Evolutionary conservation across 2,329 filamentous ascomycete genomes (phyloP).

Genomic region (Ploettnerulaceae sp.): DNA sequence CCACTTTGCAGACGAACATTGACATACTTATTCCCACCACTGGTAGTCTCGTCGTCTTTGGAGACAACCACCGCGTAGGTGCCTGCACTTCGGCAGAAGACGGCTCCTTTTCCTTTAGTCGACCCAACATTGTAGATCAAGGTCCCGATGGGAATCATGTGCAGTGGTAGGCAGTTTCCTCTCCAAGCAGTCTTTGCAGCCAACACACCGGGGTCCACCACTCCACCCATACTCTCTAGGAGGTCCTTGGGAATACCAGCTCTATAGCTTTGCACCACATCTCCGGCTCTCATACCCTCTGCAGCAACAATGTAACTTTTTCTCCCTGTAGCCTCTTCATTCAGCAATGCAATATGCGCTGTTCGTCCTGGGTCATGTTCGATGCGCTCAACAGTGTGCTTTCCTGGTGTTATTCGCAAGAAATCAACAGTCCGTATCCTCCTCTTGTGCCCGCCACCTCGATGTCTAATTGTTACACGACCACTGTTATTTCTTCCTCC

Average conservation of each 20-base stretch:
- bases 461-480: constrained; percentile 81
- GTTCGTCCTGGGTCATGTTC: constrained; percentile 93
- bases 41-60: constrained; percentile 72
- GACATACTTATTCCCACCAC: constrained; percentile 68
- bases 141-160: constrained; percentile 95
- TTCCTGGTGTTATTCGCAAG: constrained; percentile 68
- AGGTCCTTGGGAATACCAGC: constrained; percentile 83
- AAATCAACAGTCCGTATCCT: constrained; percentile 93
- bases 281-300: constrained; percentile 87
- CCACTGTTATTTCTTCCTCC: constrained; percentile 90
- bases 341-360: constrained; percentile 86
- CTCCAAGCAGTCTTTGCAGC: constrained; percentile 90
- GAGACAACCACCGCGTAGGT: constrained; percentile 85
- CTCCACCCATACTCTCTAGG: constrained; percentile 85
- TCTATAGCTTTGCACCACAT: constrained; percentile 88
- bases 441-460: constrained; percentile 86
- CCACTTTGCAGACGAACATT: constrained; percentile 86
- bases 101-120: constrained; percentile 65
- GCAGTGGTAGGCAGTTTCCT: constrained; percentile 90
- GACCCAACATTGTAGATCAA: constrained; percentile 87
- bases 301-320: constrained; percentile 94
- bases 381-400: constrained; percentile 86
- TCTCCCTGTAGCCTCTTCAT: constrained; percentile 64
- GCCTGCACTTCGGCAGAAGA: constrained; percentile 92
- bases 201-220: constrained; percentile 90